A percentile compares a stretch with the other conserved stretches of the same genome.
These are phyloP conservation scores for Saccharomycopsis crataegensis DNA, from an alignment of 1,139 yeast genomes.

Conservation along the genomic window DNA sequence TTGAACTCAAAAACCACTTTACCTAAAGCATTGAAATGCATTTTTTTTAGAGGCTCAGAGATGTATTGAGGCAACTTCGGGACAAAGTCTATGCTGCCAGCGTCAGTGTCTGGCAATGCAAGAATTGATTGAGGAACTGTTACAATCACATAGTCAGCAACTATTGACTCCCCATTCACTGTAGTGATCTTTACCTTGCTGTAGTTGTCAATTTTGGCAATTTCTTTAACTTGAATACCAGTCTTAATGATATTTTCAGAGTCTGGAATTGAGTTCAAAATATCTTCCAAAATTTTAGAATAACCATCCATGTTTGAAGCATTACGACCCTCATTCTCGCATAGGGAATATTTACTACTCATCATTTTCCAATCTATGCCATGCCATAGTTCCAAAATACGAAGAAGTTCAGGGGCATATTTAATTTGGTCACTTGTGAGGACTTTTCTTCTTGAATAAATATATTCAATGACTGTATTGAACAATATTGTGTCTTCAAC, in stretches of 20 bases:
- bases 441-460: constrained; percentile 38
- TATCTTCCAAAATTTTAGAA: constrained; percentile 40
- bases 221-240: constrained; percentile 37
- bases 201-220: constrained; percentile 15
- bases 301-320: constrained; percentile 58
- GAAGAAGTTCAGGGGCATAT: constrained; percentile 42
- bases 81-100: constrained; percentile 45
- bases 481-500: constrained; percentile 43
- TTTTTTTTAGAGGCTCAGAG: constrained; percentile 36
- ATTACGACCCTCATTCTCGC: constrained; percentile 71
- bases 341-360: constrained; percentile 59
- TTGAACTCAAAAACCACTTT: constrained; percentile 67
- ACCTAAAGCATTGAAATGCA: constrained; percentile 69
- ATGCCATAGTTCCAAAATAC: constrained; percentile 70
- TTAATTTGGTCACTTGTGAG: constrained; percentile 45
- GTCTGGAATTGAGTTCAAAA: constrained; percentile 35
- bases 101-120: constrained; percentile 31
- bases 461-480: constrained; percentile 40
- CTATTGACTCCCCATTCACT: constrained; percentile 22
- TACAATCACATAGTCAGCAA: constrained; percentile 51
- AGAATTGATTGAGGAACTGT: constrained; percentile 73
- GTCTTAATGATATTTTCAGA: constrained; percentile 32
- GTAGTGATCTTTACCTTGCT: constrained; percentile 26
- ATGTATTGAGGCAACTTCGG: constrained; percentile 51
- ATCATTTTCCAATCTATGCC: constrained; percentile 61